Percentiles rank a stretch among this genome's conserved stretches.
phyloP scores from a whole-genome alignment of 1,284 basidiomycete species.

The Malassezia japonica region DNA sequence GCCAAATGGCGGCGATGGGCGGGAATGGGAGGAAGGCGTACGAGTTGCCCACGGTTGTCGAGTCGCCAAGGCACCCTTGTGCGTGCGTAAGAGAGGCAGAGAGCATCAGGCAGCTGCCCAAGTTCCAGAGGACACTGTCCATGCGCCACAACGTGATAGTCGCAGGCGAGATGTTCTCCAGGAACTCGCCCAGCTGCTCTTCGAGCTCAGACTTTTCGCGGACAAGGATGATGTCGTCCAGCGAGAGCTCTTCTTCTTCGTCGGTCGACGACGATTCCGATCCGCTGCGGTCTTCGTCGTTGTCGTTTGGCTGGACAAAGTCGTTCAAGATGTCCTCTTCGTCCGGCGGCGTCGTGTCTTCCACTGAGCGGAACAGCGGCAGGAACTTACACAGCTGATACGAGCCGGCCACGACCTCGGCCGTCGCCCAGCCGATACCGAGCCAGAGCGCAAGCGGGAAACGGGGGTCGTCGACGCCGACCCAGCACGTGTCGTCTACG shows the following conservation, averaged over 20 bases:
- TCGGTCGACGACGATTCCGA: not conserved
- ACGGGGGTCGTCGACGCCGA: slow-evolving; percentile 15
- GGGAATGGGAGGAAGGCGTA: slow-evolving; percentile 25
- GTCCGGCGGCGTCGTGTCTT: not conserved
- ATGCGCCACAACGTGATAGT: slow-evolving; percentile 37
- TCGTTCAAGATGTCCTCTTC: slow-evolving; percentile 14
- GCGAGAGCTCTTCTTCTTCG: slow-evolving; percentile 7
- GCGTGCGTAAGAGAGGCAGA: slow-evolving; percentile 32
- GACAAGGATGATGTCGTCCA: slow-evolving; percentile 14
- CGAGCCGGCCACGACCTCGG: slow-evolving; percentile 11
- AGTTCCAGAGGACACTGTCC: slow-evolving; percentile 39
- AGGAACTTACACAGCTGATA: slow-evolving; percentile 15
- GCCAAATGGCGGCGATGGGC: slow-evolving; percentile 16
- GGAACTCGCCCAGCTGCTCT: slow-evolving; percentile 29
- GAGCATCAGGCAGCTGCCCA: slow-evolving; percentile 32
- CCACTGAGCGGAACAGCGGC: slow-evolving; percentile 10
- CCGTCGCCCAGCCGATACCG: slow-evolving; percentile 11
- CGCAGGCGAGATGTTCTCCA: slow-evolving; percentile 30
- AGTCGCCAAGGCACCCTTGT: slow-evolving; percentile 23
- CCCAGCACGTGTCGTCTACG: not conserved
- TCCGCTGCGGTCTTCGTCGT: not conserved
- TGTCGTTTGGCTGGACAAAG: not conserved
- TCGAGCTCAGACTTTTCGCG: slow-evolving; percentile 28
- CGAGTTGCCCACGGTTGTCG: slow-evolving; percentile 12
- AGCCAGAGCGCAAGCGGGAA: slow-evolving; percentile 15